phyloP scores from a whole-genome alignment of 1,284 basidiomycete species.

The Trichosporon sp. region DNA sequence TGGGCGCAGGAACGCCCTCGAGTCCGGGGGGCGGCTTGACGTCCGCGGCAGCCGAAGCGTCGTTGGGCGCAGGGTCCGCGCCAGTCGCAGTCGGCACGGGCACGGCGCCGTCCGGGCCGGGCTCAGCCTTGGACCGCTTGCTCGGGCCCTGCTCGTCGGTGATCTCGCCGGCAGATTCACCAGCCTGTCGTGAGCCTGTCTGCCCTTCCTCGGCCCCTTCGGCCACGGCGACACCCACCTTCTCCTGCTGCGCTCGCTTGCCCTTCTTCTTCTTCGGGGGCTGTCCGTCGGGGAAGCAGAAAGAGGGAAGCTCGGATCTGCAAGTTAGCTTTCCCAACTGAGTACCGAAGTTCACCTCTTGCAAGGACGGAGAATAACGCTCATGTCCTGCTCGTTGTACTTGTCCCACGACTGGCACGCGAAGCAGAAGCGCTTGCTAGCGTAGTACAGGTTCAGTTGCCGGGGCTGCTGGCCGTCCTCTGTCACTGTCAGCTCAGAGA shows the following conservation, averaged over 20 bases:
- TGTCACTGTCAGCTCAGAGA: slow-evolving; percentile 35
- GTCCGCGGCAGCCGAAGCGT: slow-evolving; percentile 27
- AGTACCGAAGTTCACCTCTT: slow-evolving; percentile 67
- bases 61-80: slow-evolving; percentile 40
- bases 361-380: slow-evolving; percentile 89
- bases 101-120: slow-evolving; percentile 12
- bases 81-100: slow-evolving; percentile 34
- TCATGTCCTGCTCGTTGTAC: slow-evolving; percentile 90
- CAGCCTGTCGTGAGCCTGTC: slow-evolving; percentile 19
- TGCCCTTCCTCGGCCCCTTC: background rate
- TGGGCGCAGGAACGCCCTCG: slow-evolving; percentile 44
- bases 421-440: slow-evolving; percentile 94
- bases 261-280: slow-evolving; percentile 52
- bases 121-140: slow-evolving; percentile 46
- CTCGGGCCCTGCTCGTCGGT: slow-evolving; percentile 50
- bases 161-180: slow-evolving; percentile 25
- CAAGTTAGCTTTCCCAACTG: background rate
- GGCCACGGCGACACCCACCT: slow-evolving; percentile 32
- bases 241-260: slow-evolving; percentile 45
- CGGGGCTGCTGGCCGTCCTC: slow-evolving; percentile 59
- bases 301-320: slow-evolving; percentile 51
- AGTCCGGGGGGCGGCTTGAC: slow-evolving; percentile 47
- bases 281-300: slow-evolving; percentile 52
- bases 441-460: slow-evolving; percentile 93
- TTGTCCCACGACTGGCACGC: slow-evolving; percentile 95